A percentile compares a stretch with the other conserved stretches of the same genome.
phyloP scores from a whole-genome alignment of 441 rosid species.

The Mallotus repandus region DNA sequence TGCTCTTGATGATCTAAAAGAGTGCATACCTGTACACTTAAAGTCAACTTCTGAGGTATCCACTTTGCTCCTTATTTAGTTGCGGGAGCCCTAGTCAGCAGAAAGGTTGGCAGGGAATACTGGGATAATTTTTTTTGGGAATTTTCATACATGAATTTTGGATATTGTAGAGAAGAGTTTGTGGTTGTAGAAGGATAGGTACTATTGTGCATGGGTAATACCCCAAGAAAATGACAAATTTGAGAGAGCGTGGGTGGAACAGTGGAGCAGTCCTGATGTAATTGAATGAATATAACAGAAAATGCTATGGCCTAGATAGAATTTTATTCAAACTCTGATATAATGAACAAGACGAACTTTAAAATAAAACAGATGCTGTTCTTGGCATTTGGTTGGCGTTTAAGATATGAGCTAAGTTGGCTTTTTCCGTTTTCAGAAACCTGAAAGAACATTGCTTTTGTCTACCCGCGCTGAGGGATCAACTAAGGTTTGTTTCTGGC shows the following conservation, averaged over 20 bases:
- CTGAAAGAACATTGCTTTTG: constrained; percentile 77
- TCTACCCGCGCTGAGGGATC: constrained; percentile 85
- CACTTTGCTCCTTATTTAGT: constrained; percentile 14
- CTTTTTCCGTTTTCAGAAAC: constrained; percentile 56
- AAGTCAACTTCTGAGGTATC: constrained; percentile 81
- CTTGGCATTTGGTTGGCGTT: background rate
- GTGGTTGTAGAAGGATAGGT: background rate
- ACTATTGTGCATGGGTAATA: background rate
- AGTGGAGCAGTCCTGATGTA: no score
- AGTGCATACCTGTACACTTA: constrained; percentile 55
- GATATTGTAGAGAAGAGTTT: background rate
- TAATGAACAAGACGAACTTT: background rate
- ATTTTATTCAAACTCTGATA: background rate
- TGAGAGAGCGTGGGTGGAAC: background rate
- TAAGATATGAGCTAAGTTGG: constrained; percentile 7
- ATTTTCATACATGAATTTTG: background rate
- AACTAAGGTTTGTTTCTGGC: constrained; percentile 63
- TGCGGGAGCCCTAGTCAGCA: constrained; percentile 1
- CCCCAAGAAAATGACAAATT: background rate
- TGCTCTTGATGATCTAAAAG: constrained; percentile 80
- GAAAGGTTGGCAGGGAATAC: background rate
- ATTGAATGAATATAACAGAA: background rate
- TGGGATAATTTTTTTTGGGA: background rate
- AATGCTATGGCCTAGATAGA: background rate
- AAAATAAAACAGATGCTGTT: background rate